These are phyloP conservation scores for Endocarpon pusillum DNA, from an alignment of 495 filamentous ascomycete genomes.

Conservation along the genomic window DNA sequence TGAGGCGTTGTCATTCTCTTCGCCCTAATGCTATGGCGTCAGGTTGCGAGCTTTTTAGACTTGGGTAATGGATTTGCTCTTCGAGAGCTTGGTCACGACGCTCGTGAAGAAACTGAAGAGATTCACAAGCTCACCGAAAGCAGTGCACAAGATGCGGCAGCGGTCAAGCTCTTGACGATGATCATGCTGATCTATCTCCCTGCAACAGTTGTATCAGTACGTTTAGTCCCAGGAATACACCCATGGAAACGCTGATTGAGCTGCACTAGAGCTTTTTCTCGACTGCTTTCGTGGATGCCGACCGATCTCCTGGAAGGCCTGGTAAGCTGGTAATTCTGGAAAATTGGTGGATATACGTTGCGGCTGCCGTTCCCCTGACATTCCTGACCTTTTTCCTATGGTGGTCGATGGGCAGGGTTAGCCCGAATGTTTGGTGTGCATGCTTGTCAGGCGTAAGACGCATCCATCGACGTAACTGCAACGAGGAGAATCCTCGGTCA, in stretches of 20 bases:
- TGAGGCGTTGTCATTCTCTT: too few species aligned
- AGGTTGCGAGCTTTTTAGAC: conserved; percentile 13
- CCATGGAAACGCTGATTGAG: too few species aligned
- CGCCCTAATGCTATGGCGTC: background rate
- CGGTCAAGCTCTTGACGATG: conserved; percentile 20
- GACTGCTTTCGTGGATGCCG: conserved; percentile 14
- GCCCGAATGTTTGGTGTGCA: too few species aligned
- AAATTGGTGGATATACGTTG: conserved; percentile 16
- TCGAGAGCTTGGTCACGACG: conserved; percentile 6
- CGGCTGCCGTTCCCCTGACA: conserved; percentile 16
- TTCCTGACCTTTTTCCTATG: conserved; percentile 14
- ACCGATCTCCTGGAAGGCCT: conserved; percentile 1
- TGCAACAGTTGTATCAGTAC: conserved; percentile 18
- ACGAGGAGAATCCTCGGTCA: too few species aligned
- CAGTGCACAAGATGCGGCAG: conserved; percentile 18
- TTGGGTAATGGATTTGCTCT: conserved; percentile 10
- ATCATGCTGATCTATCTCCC: conserved; percentile 21
- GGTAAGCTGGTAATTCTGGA: too few species aligned
- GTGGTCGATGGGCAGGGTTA: too few species aligned
- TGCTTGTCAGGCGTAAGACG: too few species aligned
- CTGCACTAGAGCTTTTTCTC: conserved; percentile 22
- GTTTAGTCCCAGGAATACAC: too few species aligned
- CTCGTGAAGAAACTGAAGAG: conserved; percentile 6
- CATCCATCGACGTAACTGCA: too few species aligned
- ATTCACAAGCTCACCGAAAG: too few species aligned